Conservation (phyloP, 345 rosid species). For the Sisymbrium irio region DNA sequence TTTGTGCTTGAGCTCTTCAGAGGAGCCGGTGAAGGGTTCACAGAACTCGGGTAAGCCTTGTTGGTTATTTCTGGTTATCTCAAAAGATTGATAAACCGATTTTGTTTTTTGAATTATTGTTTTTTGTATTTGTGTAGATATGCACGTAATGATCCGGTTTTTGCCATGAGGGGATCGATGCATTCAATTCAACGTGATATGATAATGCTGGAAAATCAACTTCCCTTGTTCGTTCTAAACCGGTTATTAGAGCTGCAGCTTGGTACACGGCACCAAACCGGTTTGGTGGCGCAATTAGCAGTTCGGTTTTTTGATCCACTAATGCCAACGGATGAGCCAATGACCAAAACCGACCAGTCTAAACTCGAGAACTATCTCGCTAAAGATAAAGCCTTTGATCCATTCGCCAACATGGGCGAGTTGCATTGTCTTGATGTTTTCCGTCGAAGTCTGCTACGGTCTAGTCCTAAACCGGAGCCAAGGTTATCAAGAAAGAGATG, state of each 20-base stretch:
- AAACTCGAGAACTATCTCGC: conserved; percentile 25
- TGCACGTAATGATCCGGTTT: conserved; percentile 73
- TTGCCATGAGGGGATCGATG: conserved; percentile 87
- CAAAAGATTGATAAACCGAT: not conserved
- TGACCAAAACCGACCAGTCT: conserved; percentile 54
- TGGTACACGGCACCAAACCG: conserved; percentile 54
- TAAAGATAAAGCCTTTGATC: not conserved
- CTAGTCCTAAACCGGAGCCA: conserved; percentile 60
- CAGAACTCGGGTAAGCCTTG: conserved; percentile 42
- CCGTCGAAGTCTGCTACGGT: conserved; percentile 14
- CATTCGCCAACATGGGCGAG: not conserved
- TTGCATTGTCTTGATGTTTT: conserved; percentile 3
- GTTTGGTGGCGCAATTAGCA: conserved; percentile 64
- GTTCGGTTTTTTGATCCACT: conserved; percentile 80
- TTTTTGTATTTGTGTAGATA: conserved; percentile 37
- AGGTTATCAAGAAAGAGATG: conserved; percentile 54
- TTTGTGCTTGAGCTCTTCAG: conserved; percentile 73
- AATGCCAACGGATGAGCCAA: conserved; percentile 84
- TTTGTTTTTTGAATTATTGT: not conserved
- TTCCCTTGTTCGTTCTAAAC: conserved; percentile 73
- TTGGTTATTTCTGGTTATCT: not conserved
- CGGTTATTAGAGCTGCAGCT: conserved; percentile 65
- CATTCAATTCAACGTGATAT: conserved; percentile 87
- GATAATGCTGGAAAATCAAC: conserved; percentile 88
- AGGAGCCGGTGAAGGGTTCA: conserved; percentile 73